phyloP scores from a whole-genome alignment of 345 rosid species.

The Limnanthes douglasii region DNA sequence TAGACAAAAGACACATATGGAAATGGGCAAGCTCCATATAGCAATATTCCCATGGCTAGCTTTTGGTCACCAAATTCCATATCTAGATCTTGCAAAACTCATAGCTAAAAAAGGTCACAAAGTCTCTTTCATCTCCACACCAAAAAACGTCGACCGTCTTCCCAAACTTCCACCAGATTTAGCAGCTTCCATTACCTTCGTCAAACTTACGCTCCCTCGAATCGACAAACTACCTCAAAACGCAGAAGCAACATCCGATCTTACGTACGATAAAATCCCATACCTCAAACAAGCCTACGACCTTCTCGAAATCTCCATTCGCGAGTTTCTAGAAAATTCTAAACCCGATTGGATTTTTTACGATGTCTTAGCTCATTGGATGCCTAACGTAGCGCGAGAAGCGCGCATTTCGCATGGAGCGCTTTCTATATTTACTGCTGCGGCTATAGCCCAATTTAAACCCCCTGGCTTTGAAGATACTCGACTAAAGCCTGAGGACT shows the following conservation, averaged over 20 bases:
- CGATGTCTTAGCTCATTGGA: slow-evolving; percentile 27
- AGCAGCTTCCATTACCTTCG: slow-evolving; percentile 10
- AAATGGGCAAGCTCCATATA: slow-evolving; percentile 19
- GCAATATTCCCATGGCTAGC: slow-evolving; percentile 27
- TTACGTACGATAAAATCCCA: slow-evolving; percentile 11
- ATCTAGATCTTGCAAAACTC: slow-evolving; percentile 19
- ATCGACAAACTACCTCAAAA: slow-evolving; percentile 14
- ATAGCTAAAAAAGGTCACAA: slow-evolving; percentile 20
- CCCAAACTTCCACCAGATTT: slow-evolving; percentile 4
- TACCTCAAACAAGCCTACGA: slow-evolving; percentile 26
- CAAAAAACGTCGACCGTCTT: slow-evolving; percentile 14
- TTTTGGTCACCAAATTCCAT: slow-evolving; percentile 15
- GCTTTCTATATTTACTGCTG: slow-evolving; percentile 2
- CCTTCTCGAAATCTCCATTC: slow-evolving; percentile 10
- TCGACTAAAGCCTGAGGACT: slow-evolving; percentile 12
- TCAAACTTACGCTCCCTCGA: slow-evolving; percentile 15
- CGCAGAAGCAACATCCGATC: slow-evolving; percentile 22
- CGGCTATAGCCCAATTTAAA: background rate
- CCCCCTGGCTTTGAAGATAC: slow-evolving; percentile 8
- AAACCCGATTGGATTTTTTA: slow-evolving; percentile 25
- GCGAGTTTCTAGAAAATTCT: slow-evolving; percentile 11
- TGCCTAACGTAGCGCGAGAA: slow-evolving; percentile 15
- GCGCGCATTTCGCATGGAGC: slow-evolving; percentile 1
- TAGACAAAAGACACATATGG: no score
- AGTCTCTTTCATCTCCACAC: slow-evolving; percentile 15